Evolutionary conservation across 371 early-diverging fungal species (phyloP).

Genomic region (Lichtheimia hyalospora): DNA sequence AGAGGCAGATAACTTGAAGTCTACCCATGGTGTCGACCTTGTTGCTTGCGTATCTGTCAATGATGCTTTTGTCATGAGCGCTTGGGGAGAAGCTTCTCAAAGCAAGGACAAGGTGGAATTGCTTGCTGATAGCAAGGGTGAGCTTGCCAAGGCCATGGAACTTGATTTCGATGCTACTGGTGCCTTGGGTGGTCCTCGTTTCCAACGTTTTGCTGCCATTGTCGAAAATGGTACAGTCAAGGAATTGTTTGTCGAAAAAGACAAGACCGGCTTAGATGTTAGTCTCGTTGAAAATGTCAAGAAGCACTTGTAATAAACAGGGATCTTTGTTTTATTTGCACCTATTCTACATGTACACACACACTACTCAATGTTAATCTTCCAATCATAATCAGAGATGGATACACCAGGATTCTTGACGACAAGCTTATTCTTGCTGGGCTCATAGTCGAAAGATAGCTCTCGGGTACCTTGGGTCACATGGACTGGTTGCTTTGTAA

Average conservation of each 20-base stretch:
- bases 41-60: conserved; percentile 69
- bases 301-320: conserved; percentile 25
- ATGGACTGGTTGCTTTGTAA: conserved; percentile 13
- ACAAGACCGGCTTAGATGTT: conserved; percentile 58
- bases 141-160: conserved; percentile 62
- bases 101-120: conserved; percentile 47
- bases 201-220: conserved; percentile 70
- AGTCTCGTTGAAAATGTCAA: conserved; percentile 55
- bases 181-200: conserved; percentile 65
- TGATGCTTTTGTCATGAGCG: conserved; percentile 75
- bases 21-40: conserved; percentile 62
- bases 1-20: conserved; percentile 54
- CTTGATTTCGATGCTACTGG: conserved; percentile 64
- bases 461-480: conserved; percentile 16
- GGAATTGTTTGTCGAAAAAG: conserved; percentile 54
- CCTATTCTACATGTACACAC: not conserved
- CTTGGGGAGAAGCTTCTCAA: conserved; percentile 62
- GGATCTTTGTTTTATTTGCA: not conserved
- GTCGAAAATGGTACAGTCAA: conserved; percentile 55
- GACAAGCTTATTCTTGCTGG: conserved; percentile 31
- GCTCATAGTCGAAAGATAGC: conserved; percentile 20
- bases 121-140: conserved; percentile 68
- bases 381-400: conserved; percentile 63
- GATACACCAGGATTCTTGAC: conserved; percentile 72
- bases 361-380: not conserved